These are phyloP conservation scores for Cyclotella cryptica DNA, from an alignment of 108 stramenopile species.

Conservation along the genomic window DNA sequence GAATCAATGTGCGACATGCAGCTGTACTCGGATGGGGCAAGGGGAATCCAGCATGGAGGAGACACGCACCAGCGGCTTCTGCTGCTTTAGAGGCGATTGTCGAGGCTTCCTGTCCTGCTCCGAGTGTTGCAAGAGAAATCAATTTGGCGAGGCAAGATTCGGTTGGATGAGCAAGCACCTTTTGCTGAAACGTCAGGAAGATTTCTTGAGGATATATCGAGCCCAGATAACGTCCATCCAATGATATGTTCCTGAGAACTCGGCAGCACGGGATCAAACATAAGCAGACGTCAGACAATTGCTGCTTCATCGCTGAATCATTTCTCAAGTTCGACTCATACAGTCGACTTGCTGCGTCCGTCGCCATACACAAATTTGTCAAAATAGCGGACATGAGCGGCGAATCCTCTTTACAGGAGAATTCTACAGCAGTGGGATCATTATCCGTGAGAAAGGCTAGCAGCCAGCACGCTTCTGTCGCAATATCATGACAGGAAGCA, in stretches of 20 bases:
- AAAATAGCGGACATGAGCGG: not conserved
- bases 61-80: conserved; percentile 23
- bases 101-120: conserved; percentile 26
- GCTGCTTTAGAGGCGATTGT: conserved; percentile 39
- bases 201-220: conserved; percentile 14
- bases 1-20: conserved; percentile 17
- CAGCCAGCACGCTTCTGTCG: conserved; percentile 46
- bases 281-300: not conserved
- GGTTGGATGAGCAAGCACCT: not conserved
- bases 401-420: conserved; percentile 5
- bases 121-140: conserved; percentile 23
- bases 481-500: conserved; percentile 34
- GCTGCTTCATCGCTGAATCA: not conserved
- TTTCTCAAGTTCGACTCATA: not conserved
- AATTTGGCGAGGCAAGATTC: conserved; percentile 29
- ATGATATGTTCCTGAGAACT: conserved; percentile 31
- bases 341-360: conserved; percentile 28
- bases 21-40: conserved; percentile 3
- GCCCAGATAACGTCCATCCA: conserved; percentile 7
- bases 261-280: conserved; percentile 39
- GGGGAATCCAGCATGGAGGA: conserved; percentile 25
- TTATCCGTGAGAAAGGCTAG: conserved; percentile 21
- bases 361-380: conserved; percentile 7
- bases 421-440: conserved; percentile 20
- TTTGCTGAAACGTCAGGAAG: not conserved